Conservation (phyloP, 1,284 basidiomycete genomes). For the Lentinula novae-zelandiae region DNA sequence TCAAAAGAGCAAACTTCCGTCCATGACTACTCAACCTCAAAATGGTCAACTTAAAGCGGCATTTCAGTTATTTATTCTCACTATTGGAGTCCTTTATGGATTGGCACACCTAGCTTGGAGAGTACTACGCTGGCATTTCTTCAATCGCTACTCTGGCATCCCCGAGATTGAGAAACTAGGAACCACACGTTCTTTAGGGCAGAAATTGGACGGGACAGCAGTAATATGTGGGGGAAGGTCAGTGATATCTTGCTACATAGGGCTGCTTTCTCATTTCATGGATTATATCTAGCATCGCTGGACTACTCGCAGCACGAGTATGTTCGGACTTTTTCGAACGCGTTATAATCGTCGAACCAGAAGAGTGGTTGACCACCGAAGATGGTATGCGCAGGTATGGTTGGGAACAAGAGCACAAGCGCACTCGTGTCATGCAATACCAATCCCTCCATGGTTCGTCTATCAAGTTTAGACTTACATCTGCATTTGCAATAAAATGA, state of each 20-base stretch:
- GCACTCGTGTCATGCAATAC: slow-evolving; percentile 27
- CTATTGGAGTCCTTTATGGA: neutral
- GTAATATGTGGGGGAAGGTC: slow-evolving; percentile 27
- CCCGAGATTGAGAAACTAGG: neutral
- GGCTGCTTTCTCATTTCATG: neutral
- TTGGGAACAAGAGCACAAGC: slow-evolving; percentile 17
- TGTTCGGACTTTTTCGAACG: slow-evolving; percentile 30
- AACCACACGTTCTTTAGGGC: neutral
- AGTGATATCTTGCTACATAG: neutral
- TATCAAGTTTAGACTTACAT: neutral
- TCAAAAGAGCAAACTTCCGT: no score
- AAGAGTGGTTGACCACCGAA: slow-evolving; percentile 23
- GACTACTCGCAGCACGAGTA: slow-evolving; percentile 24
- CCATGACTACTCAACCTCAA: no score
- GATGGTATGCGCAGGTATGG: slow-evolving; percentile 15
- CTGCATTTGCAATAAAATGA: neutral
- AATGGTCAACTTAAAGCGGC: no score
- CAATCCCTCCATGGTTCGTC: slow-evolving; percentile 22
- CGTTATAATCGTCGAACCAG: slow-evolving; percentile 31
- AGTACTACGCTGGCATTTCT: neutral
- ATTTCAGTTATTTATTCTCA: neutral
- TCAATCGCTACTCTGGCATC: neutral
- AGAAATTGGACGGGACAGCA: neutral
- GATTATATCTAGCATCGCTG: slow-evolving; percentile 21
- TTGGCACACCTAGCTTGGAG: neutral